Conservation (phyloP, 176 grass and related monocot species). For the Bolboschoenus planiculmis region DNA sequence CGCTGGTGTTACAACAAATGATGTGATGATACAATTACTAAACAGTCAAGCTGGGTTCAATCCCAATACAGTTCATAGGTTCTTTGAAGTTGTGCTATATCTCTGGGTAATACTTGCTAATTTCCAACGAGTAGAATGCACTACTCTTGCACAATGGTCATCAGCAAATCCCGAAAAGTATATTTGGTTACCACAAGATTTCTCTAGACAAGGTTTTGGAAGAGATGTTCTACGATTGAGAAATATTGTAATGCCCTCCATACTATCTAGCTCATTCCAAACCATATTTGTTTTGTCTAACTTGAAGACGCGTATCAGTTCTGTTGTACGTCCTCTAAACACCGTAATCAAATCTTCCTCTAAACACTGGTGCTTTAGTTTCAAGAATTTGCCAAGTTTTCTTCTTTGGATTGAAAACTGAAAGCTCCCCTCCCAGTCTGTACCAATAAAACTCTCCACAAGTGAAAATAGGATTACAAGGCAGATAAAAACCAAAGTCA, state of each 20-base stretch:
- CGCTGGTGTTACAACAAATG: no score
- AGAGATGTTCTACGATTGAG: not conserved
- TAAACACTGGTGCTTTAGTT: not conserved
- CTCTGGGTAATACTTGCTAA: not conserved
- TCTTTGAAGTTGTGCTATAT: not conserved
- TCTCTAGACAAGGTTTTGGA: not conserved
- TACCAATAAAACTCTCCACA: conserved; percentile 12
- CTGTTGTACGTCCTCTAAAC: not conserved
- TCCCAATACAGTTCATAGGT: conserved; percentile 5
- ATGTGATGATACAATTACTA: no score
- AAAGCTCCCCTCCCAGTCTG: not conserved
- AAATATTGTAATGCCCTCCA: not conserved
- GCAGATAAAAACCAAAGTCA: not conserved
- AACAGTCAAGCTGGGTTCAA: conserved; percentile 8
- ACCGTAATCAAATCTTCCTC: not conserved
- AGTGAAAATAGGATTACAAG: conserved; percentile 8
- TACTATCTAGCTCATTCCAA: not conserved
- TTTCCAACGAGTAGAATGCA: not conserved
- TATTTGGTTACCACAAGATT: not conserved
- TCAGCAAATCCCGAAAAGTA: not conserved
- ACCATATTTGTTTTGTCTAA: not conserved
- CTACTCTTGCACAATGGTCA: not conserved
- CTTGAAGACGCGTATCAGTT: not conserved
- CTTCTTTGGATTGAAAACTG: not conserved
- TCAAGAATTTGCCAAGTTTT: not conserved